Conservation (phyloP, 2,329 filamentous ascomycete genomes). For the Colletotrichum sp. region DNA sequence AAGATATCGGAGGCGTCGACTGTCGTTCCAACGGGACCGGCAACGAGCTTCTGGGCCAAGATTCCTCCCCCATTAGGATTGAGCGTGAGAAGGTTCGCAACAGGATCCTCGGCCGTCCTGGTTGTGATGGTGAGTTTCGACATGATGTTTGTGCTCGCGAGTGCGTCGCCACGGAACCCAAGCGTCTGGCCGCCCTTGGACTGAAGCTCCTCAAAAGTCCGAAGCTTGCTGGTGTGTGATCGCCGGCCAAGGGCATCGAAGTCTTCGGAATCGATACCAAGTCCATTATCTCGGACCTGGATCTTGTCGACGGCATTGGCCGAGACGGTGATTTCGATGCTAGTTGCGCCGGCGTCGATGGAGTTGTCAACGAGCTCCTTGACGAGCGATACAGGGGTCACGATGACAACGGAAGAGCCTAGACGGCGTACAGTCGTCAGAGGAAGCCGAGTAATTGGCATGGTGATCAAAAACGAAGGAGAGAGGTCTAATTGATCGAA, state of each 20-base stretch:
- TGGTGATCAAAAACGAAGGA: slow-evolving; percentile 27
- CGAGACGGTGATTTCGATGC: slow-evolving; percentile 68
- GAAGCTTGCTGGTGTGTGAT: slow-evolving; percentile 78
- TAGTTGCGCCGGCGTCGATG: slow-evolving; percentile 72
- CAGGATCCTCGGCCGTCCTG: slow-evolving; percentile 62
- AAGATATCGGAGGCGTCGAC: slow-evolving; percentile 67
- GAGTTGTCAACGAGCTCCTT: slow-evolving; percentile 83
- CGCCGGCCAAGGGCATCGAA: slow-evolving; percentile 65
- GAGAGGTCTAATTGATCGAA: background rate
- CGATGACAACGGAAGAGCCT: slow-evolving; percentile 64
- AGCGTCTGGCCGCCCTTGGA: slow-evolving; percentile 62
- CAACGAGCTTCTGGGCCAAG: slow-evolving; percentile 37
- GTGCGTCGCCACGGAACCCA: slow-evolving; percentile 79
- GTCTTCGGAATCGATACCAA: slow-evolving; percentile 69
- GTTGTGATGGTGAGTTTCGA: slow-evolving; percentile 68
- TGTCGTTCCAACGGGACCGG: slow-evolving; percentile 72
- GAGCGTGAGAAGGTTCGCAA: slow-evolving; percentile 58
- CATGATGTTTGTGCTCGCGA: slow-evolving; percentile 69
- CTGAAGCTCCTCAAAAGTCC: slow-evolving; percentile 65
- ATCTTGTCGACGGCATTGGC: slow-evolving; percentile 71
- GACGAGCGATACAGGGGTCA: slow-evolving; percentile 64
- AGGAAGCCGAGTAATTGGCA: slow-evolving; percentile 57
- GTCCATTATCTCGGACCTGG: slow-evolving; percentile 76
- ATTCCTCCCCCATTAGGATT: slow-evolving; percentile 44
- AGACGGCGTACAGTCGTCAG: slow-evolving; percentile 58